Evolutionary conservation across 805 yeast genomes (phyloP), one percentile per base, ranked within the genome.

Genomic region (Candida cerambycidarum): DNA sequence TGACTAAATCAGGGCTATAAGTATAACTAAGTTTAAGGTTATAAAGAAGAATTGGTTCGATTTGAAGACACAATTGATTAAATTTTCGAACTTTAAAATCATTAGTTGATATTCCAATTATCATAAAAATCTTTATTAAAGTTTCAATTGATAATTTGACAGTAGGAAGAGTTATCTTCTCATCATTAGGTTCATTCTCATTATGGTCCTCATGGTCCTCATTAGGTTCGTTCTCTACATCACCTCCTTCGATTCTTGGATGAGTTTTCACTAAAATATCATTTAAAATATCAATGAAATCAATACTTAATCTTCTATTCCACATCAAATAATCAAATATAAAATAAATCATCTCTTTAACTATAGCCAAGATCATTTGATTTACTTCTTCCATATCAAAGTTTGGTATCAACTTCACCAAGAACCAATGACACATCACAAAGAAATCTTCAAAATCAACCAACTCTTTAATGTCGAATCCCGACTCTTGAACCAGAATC

Each of bases 101-200:
- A 3, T 12, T 11, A 3, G 62, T 53, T 14, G 66, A 53, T 1
- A 59, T 42, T 2, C 59, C 57, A 23, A 59, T 34, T 8, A 66
- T 48, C 5, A 51, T 47, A 39, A 57, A 59, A 2, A 66, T 24
- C 28, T 56, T 57, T 39, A 59, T 52, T 15, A 57, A 45, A 1
- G 63, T 59, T 21, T 61, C 65, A 13, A 57, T 50, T 1, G 68
- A 61, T 7, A 63, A 43, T 8, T 48, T 45, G 6, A 63, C 43
- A n/a, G 50, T 49, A 12, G 66, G 62, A 3, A 47, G 27, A 5
- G 4, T 4, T 19, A 34, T 21, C 13, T 12, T 25, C 11, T 25
- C 29, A 7, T 12, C 11, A 7, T 25, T 6, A 7, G 13, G 13
- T 7, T 25, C 29, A 12, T 32, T 27, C 1, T 37, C 11, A 10